Base-by-base conservation (phyloP, 495 filamentous ascomycete species). In the Staphylotrichum tortipilum region DNA sequence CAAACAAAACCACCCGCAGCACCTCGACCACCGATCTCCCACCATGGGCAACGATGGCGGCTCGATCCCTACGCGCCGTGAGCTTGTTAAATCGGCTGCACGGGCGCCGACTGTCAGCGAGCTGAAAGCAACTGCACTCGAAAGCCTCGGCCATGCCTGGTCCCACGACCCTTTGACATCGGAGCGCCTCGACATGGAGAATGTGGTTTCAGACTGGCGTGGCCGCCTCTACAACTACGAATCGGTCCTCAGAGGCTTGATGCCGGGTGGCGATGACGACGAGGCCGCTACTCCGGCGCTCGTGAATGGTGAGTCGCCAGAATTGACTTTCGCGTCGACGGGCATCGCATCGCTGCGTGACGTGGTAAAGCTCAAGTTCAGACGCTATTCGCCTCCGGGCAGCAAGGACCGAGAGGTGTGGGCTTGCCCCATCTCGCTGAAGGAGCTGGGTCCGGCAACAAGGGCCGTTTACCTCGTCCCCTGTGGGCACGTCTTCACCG, bases 221-320 rank as follows among this genome's bases (percentile, higher is more conserved):
- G 94, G 92, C 1, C 84, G 83, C 18, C 79, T 99, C 2, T 99
- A 95, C 72, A 97, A 95, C 60, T 97, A 96, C 66, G 89, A 97
- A 61, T 81, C 88, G 0, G 77, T 97, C 35, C 69, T 99, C 33
- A 82, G 88, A 56, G 86, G 82, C 47, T 74, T 99, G 3, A 75
- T 96, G 18, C 80, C 81, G 3, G 79, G 82, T 33, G 67, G 67
- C 28, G 59, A 55, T n/a, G 53, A 57, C 40, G 60, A 61, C 24
- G 37, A 50, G 41, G 46, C 52, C 15, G 24, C 50, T 6, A 41
- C 47, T n/a, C 26, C 50, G 0, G 19, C 53, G 22, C 38, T 50
- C 6, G 48, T 52, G 35, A 56, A 59, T 33, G 60, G 55, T 41
- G 62, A 65, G 50, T 58, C 58, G 37, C 47, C 55, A 28, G 79